Conservation (phyloP, 805 yeast species). For the Vanderwaltozyma polyspora region DNA sequence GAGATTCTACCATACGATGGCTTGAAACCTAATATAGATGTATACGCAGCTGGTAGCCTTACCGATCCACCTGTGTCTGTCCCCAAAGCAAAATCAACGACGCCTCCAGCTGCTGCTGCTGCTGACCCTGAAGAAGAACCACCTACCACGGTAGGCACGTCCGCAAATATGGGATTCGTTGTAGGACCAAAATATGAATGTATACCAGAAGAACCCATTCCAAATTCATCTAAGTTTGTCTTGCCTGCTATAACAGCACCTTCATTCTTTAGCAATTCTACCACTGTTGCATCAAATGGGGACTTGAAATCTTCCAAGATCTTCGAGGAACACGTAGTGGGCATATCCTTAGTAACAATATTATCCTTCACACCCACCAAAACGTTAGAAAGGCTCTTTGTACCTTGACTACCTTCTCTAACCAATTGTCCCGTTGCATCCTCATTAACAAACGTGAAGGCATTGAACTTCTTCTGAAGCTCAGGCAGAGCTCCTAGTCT, state of each 20-base stretch:
- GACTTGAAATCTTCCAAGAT: conserved; percentile 50
- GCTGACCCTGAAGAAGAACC: conserved; percentile 98
- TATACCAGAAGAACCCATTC: conserved; percentile 79
- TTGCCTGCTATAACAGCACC: conserved; percentile 62
- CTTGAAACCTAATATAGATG: conserved; percentile 78
- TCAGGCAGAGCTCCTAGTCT: conserved; percentile 8
- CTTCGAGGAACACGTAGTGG: conserved; percentile 73
- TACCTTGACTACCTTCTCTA: neutral
- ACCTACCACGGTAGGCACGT: conserved; percentile 44
- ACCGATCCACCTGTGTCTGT: conserved; percentile 98
- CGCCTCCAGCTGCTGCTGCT: conserved; percentile 68
- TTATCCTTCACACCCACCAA: conserved; percentile 62
- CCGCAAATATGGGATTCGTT: conserved; percentile 38
- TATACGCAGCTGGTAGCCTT: conserved; percentile 81
- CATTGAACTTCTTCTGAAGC: conserved; percentile 24
- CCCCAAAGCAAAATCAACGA: conserved; percentile 66
- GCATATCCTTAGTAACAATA: conserved; percentile 49
- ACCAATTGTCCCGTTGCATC: conserved; percentile 6
- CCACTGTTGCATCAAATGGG: conserved; percentile 77
- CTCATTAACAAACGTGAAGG: conserved; percentile 32
- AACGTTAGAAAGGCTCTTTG: neutral
- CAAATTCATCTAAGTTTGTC: conserved; percentile 91
- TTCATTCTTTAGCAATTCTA: conserved; percentile 36
- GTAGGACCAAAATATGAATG: conserved; percentile 49
- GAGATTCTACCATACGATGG: conserved; percentile 90